A percentile compares a stretch with the other conserved stretches of the same genome.
These are phyloP conservation scores for Cryomyces minteri DNA, from an alignment of 495 filamentous ascomycete species.

Conservation along the genomic window DNA sequence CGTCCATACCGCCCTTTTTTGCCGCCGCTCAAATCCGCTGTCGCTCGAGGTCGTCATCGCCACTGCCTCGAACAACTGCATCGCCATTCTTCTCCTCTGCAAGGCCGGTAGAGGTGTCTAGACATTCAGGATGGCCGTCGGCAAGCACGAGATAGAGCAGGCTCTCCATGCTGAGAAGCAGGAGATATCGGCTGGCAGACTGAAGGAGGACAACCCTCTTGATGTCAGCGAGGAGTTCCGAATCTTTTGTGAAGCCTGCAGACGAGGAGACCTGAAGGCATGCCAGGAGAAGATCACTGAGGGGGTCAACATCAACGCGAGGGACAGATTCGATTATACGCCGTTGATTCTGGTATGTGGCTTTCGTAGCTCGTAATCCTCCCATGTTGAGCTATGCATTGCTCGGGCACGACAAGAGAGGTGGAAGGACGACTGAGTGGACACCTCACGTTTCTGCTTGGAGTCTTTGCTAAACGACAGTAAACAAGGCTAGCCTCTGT, in stretches of 20 bases:
- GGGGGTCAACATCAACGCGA: constrained; percentile 86
- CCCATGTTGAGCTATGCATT: too few relatives aligned
- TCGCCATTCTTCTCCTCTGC: not conserved
- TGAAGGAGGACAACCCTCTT: constrained; percentile 81
- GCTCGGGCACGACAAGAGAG: too few relatives aligned
- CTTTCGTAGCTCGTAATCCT: too few relatives aligned
- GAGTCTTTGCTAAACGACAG: not conserved
- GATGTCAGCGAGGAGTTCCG: constrained; percentile 61
- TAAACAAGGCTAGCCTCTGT: constrained; percentile 69
- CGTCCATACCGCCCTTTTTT: too few relatives aligned
- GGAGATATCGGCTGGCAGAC: constrained; percentile 51
- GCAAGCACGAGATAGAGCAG: constrained; percentile 59
- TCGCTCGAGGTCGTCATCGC: too few relatives aligned
- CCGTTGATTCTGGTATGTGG: constrained; percentile 74
- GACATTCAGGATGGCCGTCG: constrained; percentile 23
- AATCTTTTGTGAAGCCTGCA: constrained; percentile 66
- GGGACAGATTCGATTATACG: constrained; percentile 82
- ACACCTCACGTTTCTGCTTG: not conserved
- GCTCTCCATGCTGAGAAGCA: constrained; percentile 64
- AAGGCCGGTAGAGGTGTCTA: too few relatives aligned
- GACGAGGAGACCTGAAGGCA: constrained; percentile 66
- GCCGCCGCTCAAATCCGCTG: too few relatives aligned
- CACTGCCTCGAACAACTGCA: too few relatives aligned
- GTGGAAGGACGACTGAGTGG: not conserved
- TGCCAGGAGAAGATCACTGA: constrained; percentile 75